Percentiles rank a stretch among this genome's conserved stretches.
These are phyloP conservation scores for Cordyceps farinosa DNA, from an alignment of 2,329 filamentous ascomycete species.

Conservation along the genomic window DNA sequence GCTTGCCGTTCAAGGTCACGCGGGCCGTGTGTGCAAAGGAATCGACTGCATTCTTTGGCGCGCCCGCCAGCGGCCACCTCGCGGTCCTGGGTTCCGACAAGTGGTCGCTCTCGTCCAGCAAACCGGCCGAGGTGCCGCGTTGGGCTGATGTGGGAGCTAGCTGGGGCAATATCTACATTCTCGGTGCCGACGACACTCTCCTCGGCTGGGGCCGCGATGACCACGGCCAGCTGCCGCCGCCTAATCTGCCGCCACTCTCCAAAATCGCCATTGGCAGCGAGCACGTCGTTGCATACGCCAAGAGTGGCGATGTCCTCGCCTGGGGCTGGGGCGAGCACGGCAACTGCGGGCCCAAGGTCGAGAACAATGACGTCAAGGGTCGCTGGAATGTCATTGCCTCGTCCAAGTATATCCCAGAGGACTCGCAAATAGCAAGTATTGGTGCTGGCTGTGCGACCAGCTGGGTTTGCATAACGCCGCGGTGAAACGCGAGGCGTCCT, in stretches of 20 bases:
- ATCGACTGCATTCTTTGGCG: constrained; percentile 71
- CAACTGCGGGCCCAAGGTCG: constrained; percentile 75
- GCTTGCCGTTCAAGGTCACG: constrained; percentile 57
- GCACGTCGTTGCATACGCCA: constrained; percentile 72
- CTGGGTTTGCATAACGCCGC: constrained; percentile 59
- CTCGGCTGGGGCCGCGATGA: constrained; percentile 80
- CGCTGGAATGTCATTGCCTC: constrained; percentile 65
- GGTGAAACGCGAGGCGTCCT: constrained; percentile 18
- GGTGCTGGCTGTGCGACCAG: constrained; percentile 90
- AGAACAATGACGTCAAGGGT: constrained; percentile 64
- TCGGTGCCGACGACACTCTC: constrained; percentile 58
- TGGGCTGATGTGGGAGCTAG: constrained; percentile 72
- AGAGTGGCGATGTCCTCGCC: constrained; percentile 63
- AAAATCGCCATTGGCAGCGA: constrained; percentile 83
- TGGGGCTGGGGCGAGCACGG: constrained; percentile 99
- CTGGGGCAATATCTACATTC: constrained; percentile 77
- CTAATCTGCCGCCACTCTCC: constrained; percentile 53
- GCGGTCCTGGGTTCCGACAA: constrained; percentile 71
- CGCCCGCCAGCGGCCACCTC: constrained; percentile 54
- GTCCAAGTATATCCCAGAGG: constrained; percentile 49
- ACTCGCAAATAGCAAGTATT: constrained; percentile 54
- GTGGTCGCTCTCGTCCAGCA: constrained; percentile 58
- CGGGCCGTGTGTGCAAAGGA: constrained; percentile 77
- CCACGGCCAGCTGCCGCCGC: constrained; percentile 73
- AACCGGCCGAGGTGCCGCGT: constrained; percentile 48